Percentiles rank a stretch among this genome's conserved stretches.
Conservation (phyloP, 495 filamentous ascomycete species). For the Trichocladium antarcticum region DNA sequence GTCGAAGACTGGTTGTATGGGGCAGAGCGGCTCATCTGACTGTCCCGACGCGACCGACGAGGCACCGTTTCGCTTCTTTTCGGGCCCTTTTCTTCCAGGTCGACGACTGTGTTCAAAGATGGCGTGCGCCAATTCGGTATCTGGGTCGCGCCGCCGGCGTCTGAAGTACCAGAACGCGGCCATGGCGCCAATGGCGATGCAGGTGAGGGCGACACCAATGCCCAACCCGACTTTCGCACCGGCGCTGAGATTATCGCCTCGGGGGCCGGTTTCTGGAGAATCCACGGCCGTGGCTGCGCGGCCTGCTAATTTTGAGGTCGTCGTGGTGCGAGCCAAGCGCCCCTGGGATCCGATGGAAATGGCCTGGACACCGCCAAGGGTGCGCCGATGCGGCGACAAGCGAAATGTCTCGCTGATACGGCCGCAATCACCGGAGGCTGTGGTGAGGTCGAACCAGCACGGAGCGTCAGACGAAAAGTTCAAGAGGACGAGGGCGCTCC, state of each 20-base stretch:
- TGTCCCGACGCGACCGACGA: slow-evolving; percentile 16
- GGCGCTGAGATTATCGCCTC: slow-evolving; percentile 13
- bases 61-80: slow-evolving; percentile 11
- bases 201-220: slow-evolving; percentile 15
- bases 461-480: slow-evolving; percentile 19
- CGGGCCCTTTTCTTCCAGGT: slow-evolving; percentile 12
- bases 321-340: neutral
- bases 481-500: slow-evolving; percentile 13
- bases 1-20: slow-evolving; percentile 24
- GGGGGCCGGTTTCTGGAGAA: slow-evolving; percentile 3
- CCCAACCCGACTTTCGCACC: slow-evolving; percentile 23
- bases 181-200: slow-evolving; percentile 20
- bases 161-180: slow-evolving; percentile 22
- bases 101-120: slow-evolving; percentile 18
- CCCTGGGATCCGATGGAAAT: neutral
- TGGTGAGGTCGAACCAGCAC: slow-evolving; percentile 24
- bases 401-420: slow-evolving; percentile 11
- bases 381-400: slow-evolving; percentile 1
- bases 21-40: slow-evolving; percentile 21
- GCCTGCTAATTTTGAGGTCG: neutral
- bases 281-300: slow-evolving; percentile 5
- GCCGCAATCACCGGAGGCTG: slow-evolving; percentile 13
- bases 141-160: slow-evolving; percentile 15
- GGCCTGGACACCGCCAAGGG: neutral
- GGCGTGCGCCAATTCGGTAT: slow-evolving; percentile 8